Conservation (phyloP, 306 rosid genomes). For the Comarum palustre region DNA sequence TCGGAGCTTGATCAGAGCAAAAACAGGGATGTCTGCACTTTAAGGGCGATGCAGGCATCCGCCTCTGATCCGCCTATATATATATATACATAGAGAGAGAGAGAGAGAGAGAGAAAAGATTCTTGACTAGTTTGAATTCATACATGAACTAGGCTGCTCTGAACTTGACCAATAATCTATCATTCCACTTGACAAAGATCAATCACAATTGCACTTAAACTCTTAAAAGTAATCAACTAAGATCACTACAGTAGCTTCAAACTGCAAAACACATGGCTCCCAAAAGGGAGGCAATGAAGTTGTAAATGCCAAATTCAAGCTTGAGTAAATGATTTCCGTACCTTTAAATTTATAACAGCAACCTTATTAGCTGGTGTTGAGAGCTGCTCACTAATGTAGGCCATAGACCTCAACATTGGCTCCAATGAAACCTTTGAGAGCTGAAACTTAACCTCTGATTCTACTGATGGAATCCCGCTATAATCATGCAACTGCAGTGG, state of each 20-base stretch:
- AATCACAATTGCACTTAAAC: not conserved
- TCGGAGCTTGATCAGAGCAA: too few relatives aligned
- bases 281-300: not conserved
- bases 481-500: conserved; percentile 76
- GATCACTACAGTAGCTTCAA: not conserved
- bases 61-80: too few relatives aligned
- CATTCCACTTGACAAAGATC: not conserved
- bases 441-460: conserved; percentile 88
- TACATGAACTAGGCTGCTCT: not conserved
- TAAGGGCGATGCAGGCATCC: too few relatives aligned
- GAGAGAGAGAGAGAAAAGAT: not conserved
- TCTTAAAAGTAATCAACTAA: not conserved
- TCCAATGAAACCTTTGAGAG: conserved; percentile 76
- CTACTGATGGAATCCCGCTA: conserved; percentile 62
- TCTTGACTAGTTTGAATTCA: not conserved
- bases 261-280: not conserved
- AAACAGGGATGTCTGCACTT: too few relatives aligned
- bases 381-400: conserved; percentile 83
- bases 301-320: conserved; percentile 7
- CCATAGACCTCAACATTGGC: conserved; percentile 91
- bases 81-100: not conserved
- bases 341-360: conserved; percentile 92
- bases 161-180: not conserved
- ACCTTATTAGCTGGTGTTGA: conserved; percentile 89
- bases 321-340: conserved; percentile 24